Percentiles rank a stretch among this genome's conserved stretches.
These are phyloP conservation scores for Trichosporon inkin DNA, from an alignment of 1,284 basidiomycete genomes.

Conservation along the genomic window DNA sequence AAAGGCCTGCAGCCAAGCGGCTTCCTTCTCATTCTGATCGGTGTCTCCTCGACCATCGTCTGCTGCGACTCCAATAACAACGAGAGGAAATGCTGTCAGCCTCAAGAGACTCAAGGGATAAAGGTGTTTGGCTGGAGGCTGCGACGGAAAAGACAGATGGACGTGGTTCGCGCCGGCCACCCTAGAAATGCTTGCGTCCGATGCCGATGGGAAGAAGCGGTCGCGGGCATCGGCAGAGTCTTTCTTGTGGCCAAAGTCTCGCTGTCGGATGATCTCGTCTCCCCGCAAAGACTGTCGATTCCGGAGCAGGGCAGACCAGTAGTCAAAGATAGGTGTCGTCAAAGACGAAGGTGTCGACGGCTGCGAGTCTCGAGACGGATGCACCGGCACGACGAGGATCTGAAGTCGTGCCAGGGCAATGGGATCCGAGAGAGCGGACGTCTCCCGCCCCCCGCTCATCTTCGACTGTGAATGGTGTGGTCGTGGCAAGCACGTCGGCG, in stretches of 20 bases:
- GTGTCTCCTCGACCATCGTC: constrained; percentile 16
- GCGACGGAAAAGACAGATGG: constrained; percentile 37
- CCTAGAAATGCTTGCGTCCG: constrained; percentile 29
- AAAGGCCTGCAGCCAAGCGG: constrained; percentile 29
- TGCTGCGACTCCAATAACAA: constrained; percentile 43
- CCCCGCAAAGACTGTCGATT: constrained; percentile 38
- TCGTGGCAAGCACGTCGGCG: not conserved
- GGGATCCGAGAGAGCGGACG: constrained; percentile 41
- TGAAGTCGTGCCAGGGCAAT: constrained; percentile 44
- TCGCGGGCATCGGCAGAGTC: constrained; percentile 17
- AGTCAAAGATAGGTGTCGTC: constrained; percentile 26
- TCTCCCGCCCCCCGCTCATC: constrained; percentile 13
- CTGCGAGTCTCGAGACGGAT: constrained; percentile 15
- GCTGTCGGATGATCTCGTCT: constrained; percentile 32
- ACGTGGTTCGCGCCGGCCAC: constrained; percentile 38
- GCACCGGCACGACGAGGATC: constrained; percentile 48
- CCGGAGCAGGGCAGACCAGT: constrained; percentile 34
- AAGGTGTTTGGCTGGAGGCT: constrained; percentile 37
- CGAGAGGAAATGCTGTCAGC: constrained; percentile 40
- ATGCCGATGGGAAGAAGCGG: constrained; percentile 35
- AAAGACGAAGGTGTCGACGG: constrained; percentile 13
- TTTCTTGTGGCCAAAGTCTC: not conserved
- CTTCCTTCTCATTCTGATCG: constrained; percentile 15
- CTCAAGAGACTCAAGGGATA: constrained; percentile 40
- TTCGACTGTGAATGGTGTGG: not conserved